Conservation (phyloP, 2,329 filamentous ascomycete species). For the Phialophora macrospora region DNA sequence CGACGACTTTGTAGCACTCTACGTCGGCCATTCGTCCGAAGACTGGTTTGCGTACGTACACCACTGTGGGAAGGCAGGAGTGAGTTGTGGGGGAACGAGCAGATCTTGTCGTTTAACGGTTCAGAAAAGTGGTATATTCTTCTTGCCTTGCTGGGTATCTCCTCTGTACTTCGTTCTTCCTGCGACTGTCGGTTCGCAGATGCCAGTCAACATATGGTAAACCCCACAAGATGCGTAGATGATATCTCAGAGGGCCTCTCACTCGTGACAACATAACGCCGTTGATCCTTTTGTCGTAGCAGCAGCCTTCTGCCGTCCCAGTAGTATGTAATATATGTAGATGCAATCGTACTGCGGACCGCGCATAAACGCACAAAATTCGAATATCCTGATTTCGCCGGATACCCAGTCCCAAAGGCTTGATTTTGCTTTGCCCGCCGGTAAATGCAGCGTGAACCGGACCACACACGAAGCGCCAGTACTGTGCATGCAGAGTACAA, state of each 20-base stretch:
- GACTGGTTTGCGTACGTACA: not conserved
- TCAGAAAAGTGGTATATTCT: not conserved
- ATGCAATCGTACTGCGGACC: not conserved
- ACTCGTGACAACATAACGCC: slow-evolving; percentile 6
- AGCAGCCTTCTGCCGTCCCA: not conserved
- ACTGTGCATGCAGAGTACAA: slow-evolving; percentile 22
- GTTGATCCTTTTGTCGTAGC: slow-evolving; percentile 4
- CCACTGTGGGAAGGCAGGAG: not conserved
- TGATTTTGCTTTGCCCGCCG: not conserved
- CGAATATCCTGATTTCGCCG: not conserved
- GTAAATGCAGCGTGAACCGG: slow-evolving; percentile 16
- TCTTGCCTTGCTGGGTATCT: not conserved
- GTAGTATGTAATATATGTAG: slow-evolving; percentile 12
- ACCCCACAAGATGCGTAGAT: not conserved
- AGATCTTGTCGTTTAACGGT: not conserved
- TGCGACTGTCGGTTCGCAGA: not conserved
- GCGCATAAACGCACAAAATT: slow-evolving; percentile 6
- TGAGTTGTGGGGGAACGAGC: not conserved
- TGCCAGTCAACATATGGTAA: not conserved
- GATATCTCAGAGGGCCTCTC: slow-evolving; percentile 5
- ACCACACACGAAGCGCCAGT: slow-evolving; percentile 15
- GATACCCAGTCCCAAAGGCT: not conserved
- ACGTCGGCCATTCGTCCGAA: not conserved
- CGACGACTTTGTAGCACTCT: slow-evolving; percentile 4
- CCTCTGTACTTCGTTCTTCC: slow-evolving; percentile 1